Percentiles rank a stretch among this genome's conserved stretches.
Evolutionary conservation across 192 early-diverging fungal genomes (phyloP).

Genomic region (Glomus cerebriforme): DNA sequence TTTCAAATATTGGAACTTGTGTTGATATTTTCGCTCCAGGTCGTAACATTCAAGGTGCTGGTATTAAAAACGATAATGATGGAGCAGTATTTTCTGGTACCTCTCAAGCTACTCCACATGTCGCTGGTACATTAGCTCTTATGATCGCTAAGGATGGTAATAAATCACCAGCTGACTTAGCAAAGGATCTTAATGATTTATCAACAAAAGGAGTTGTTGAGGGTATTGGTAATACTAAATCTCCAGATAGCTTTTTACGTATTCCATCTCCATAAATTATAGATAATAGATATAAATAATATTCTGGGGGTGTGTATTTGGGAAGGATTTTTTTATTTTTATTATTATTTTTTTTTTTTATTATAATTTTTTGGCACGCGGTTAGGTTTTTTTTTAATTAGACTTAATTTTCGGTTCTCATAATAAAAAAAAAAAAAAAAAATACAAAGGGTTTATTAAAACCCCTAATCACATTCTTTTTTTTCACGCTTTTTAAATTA

Average conservation of each 20-base stretch:
- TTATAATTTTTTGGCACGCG: too few species aligned
- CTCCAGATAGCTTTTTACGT: neutral
- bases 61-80: slow-evolving; percentile 63
- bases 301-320: too few species aligned
- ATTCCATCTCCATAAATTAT: neutral
- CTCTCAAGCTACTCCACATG: slow-evolving; percentile 89
- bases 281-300: too few species aligned
- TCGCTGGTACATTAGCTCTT: slow-evolving; percentile 78
- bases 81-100: slow-evolving; percentile 89
- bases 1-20: slow-evolving; percentile 89
- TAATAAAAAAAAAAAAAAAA: too few species aligned
- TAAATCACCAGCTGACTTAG: neutral
- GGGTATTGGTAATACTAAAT: neutral
- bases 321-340: too few species aligned
- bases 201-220: slow-evolving; percentile 2
- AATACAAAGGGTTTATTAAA: too few species aligned
- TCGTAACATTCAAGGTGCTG: slow-evolving; percentile 52
- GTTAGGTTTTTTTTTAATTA: too few species aligned
- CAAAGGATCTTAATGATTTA: neutral
- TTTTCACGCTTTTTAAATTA: too few species aligned
- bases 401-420: too few species aligned
- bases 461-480: too few species aligned
- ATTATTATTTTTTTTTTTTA: too few species aligned
- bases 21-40: slow-evolving; percentile 95
- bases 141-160: neutral